phyloP scores from a whole-genome alignment of 345 rosid genomes.

The Boechera retrofracta region DNA sequence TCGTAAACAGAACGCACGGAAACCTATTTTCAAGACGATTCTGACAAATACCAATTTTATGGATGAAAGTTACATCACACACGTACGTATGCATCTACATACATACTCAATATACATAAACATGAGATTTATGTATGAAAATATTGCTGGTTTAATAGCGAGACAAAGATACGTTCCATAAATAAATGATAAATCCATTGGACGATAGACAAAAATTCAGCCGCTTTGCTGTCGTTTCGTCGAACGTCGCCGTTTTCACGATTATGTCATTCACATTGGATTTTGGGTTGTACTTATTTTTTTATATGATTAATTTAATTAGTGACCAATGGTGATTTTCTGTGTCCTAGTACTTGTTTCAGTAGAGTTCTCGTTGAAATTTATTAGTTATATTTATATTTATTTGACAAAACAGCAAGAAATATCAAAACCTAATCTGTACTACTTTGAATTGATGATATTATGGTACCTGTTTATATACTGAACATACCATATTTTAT shows the following conservation, averaged over 20 bases:
- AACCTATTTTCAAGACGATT: slow-evolving; percentile 48
- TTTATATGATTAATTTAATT: slow-evolving; percentile 3
- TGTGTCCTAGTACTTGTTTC: slow-evolving; percentile 39
- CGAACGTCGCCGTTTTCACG: slow-evolving; percentile 34
- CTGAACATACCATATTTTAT: not conserved
- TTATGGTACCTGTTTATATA: not conserved
- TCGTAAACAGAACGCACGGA: slow-evolving; percentile 46
- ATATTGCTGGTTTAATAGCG: not conserved
- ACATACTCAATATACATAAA: not conserved
- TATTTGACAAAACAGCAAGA: not conserved
- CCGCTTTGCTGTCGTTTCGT: slow-evolving; percentile 32
- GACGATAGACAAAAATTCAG: slow-evolving; percentile 26
- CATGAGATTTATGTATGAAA: slow-evolving; percentile 5
- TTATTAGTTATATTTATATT: not conserved
- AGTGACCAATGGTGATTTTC: slow-evolving; percentile 35
- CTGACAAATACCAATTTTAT: slow-evolving; percentile 48
- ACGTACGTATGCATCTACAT: slow-evolving; percentile 38
- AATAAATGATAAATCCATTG: slow-evolving; percentile 13
- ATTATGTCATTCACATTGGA: slow-evolving; percentile 34
- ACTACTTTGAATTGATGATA: slow-evolving; percentile 1
- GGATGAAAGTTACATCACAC: slow-evolving; percentile 51
- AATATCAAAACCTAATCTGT: not conserved
- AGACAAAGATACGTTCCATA: slow-evolving; percentile 37
- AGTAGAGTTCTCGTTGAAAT: slow-evolving; percentile 13
- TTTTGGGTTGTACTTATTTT: slow-evolving; percentile 25